Conservation (phyloP, 345 rosid genomes). For the Gossypium arboreum region DNA sequence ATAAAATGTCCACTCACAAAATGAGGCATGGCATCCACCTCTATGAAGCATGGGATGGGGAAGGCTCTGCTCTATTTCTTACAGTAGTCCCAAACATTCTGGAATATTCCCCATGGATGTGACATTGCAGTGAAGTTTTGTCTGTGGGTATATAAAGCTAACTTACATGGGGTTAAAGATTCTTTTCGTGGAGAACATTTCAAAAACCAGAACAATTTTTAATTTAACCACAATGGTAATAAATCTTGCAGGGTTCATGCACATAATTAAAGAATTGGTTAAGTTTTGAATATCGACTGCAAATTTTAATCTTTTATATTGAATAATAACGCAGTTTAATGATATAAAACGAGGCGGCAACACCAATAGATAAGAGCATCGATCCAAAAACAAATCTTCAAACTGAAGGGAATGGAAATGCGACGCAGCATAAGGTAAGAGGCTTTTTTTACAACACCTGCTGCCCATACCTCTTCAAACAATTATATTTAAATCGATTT, state of each 20-base stretch:
- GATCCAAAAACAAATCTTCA: not conserved
- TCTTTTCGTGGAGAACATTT: not conserved
- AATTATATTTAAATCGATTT: not conserved
- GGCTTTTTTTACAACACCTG: constrained; percentile 10
- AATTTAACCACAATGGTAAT: not conserved
- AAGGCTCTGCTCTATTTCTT: not conserved
- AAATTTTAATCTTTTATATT: not conserved
- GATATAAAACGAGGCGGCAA: not conserved
- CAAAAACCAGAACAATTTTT: not conserved
- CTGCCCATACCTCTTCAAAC: constrained; percentile 8
- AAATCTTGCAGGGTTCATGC: not conserved
- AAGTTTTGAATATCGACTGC: not conserved
- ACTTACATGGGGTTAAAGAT: constrained; percentile 8
- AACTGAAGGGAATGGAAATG: not conserved
- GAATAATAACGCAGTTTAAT: not conserved
- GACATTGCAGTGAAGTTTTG: constrained; percentile 12
- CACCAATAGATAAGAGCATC: not conserved
- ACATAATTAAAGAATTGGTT: not conserved
- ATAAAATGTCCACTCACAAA: not conserved
- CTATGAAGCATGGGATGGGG: constrained; percentile 9
- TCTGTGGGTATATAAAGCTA: not conserved
- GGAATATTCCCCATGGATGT: constrained; percentile 19
- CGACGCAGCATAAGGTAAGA: not conserved
- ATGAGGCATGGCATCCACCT: not conserved
- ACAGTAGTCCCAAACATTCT: not conserved